These are phyloP conservation scores for Lithohypha guttulata DNA, from an alignment of 2,329 filamentous ascomycete genomes.

Conservation along the genomic window DNA sequence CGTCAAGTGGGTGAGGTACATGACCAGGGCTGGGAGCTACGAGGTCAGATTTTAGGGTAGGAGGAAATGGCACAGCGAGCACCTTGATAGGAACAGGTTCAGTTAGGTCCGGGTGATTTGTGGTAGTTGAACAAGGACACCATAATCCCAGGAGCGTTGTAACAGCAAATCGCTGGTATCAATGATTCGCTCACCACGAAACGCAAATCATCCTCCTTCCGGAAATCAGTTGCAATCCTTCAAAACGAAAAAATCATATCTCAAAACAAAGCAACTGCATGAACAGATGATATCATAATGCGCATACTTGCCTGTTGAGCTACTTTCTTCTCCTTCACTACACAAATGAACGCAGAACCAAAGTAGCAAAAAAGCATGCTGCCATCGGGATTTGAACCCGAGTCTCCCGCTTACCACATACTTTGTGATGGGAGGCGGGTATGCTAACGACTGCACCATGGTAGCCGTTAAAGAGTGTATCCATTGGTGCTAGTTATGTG, in stretches of 20 bases:
- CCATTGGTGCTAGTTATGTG: too few relatives aligned
- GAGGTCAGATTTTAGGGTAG: constrained; percentile 64
- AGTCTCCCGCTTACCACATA: neutral
- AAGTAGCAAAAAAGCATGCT: neutral
- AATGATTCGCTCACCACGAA: too few relatives aligned
- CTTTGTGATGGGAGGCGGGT: neutral
- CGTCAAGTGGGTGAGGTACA: constrained; percentile 98
- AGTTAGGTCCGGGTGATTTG: too few relatives aligned
- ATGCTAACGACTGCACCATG: constrained; percentile 8
- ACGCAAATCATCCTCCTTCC: too few relatives aligned
- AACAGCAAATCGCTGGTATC: too few relatives aligned
- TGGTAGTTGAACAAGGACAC: neutral
- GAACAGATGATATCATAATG: too few relatives aligned
- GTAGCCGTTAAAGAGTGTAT: neutral
- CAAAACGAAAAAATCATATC: too few relatives aligned
- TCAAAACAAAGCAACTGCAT: neutral
- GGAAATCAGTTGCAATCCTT: too few relatives aligned
- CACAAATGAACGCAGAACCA: neutral
- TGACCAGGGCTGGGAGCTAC: constrained; percentile 95
- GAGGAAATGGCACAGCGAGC: constrained; percentile 13
- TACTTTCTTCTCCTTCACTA: neutral
- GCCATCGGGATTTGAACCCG: constrained; percentile 7
- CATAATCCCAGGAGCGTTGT: too few relatives aligned
- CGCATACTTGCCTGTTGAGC: neutral
- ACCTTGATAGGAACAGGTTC: neutral